Evolutionary conservation across 2,329 filamentous ascomycete genomes (phyloP).

Genomic region (Ophiosphaerella narmari): DNA sequence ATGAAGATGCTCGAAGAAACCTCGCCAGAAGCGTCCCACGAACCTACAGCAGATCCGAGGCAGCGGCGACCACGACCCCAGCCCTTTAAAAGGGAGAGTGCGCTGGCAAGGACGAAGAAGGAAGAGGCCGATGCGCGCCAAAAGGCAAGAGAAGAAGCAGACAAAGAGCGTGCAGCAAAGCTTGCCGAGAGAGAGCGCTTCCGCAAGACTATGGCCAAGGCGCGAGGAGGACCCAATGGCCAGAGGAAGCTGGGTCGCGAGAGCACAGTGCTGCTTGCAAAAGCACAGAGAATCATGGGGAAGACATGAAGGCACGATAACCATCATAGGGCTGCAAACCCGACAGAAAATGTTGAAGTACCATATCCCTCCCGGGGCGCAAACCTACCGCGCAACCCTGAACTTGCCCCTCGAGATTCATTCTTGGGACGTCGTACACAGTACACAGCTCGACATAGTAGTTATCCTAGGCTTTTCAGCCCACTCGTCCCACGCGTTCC

Average conservation of each 20-base stretch:
- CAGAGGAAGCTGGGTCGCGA: constrained; percentile 82
- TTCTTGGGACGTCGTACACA: no score
- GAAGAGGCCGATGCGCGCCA: constrained; percentile 67
- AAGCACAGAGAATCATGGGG: constrained; percentile 72
- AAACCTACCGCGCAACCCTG: no score
- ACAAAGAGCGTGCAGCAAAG: constrained; percentile 59
- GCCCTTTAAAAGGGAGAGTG: constrained; percentile 51
- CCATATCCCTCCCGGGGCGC: no score
- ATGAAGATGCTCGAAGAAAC: constrained; percentile 61
- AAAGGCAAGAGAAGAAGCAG: constrained; percentile 65
- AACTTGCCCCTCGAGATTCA: no score
- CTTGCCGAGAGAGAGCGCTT: constrained; percentile 73
- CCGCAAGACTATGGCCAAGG: constrained; percentile 66
- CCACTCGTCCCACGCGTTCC: no score
- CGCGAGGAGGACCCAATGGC: constrained; percentile 67
- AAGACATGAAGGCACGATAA: constrained; percentile 22
- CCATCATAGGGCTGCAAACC: neutral
- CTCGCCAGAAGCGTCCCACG: constrained; percentile 23
- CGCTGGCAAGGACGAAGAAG: constrained; percentile 57
- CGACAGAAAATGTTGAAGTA: no score
- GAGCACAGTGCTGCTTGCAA: constrained; percentile 76
- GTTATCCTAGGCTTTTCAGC: no score
- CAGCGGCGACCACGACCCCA: constrained; percentile 35
- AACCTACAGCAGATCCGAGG: constrained; percentile 21
- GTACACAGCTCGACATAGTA: no score